Evolutionary conservation across 805 yeast genomes (phyloP).

Genomic region (Ogataea kodamae): DNA sequence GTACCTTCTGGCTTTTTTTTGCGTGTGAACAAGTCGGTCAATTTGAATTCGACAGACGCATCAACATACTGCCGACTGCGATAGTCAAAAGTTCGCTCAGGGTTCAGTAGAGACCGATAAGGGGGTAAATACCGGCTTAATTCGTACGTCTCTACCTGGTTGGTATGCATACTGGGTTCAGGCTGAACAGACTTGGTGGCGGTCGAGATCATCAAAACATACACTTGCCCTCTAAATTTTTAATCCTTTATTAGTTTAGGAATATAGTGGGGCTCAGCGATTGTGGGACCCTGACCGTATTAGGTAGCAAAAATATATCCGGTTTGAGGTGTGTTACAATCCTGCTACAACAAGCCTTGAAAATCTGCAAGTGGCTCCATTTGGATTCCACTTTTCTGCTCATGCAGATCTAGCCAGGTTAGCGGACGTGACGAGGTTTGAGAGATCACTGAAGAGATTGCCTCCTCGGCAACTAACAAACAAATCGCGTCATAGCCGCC

Average conservation of each 20-base stretch:
- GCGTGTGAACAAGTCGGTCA: conserved; percentile 12
- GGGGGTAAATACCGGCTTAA: conserved; percentile 41
- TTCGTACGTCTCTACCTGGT: conserved; percentile 17
- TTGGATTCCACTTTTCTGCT: conserved; percentile 56
- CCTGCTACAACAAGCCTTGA: conserved; percentile 20
- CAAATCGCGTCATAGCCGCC: conserved; percentile 96
- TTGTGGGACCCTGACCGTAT: conserved; percentile 9
- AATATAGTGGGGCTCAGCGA: conserved; percentile 10
- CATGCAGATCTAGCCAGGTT: conserved; percentile 64
- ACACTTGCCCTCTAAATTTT: conserved; percentile 1
- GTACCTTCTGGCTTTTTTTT: conserved; percentile 12
- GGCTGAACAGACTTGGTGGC: conserved; percentile 1
- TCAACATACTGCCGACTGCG: conserved; percentile 40
- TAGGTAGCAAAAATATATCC: conserved; percentile 3
- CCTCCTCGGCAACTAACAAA: conserved; percentile 52
- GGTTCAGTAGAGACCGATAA: conserved; percentile 49
- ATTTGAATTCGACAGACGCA: conserved; percentile 20
- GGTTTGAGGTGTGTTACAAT: conserved; percentile 6
- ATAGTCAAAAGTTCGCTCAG: conserved; percentile 49
- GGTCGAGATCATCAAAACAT: conserved; percentile 2
- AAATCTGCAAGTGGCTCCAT: conserved; percentile 42
- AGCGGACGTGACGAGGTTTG: conserved; percentile 35
- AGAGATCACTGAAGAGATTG: conserved; percentile 34
- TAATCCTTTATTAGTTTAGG: background rate
- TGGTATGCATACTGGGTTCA: conserved; percentile 1